Evolutionary conservation across 2,329 filamentous ascomycete genomes (phyloP).

Genomic region (Stemphylium beticola): DNA sequence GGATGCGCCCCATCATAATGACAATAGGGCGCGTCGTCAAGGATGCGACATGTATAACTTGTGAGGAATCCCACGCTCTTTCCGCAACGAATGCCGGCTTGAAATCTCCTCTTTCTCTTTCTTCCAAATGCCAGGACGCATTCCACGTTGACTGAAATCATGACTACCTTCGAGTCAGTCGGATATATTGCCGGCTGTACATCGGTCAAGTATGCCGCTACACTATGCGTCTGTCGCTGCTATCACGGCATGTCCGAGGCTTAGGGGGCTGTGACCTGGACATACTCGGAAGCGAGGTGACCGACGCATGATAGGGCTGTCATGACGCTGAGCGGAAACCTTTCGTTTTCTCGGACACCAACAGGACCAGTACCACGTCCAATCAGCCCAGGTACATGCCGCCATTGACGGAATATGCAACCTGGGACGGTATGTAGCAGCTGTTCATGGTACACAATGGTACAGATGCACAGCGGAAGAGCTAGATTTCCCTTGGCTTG

Average conservation of each 20-base stretch:
- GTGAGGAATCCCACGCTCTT: no score
- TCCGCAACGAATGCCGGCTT: no score
- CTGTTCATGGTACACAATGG: not conserved
- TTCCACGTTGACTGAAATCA: no score
- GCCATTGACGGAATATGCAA: not conserved
- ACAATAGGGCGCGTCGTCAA: no score
- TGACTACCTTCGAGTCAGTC: no score
- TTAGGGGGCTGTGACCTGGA: no score
- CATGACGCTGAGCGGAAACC: not conserved
- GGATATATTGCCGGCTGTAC: no score
- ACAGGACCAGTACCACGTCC: not conserved
- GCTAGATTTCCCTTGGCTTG: not conserved
- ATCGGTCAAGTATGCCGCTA: not conserved
- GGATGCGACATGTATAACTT: no score
- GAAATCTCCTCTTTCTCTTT: no score
- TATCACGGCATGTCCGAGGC: not conserved
- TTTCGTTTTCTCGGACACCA: not conserved
- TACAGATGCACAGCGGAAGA: not conserved
- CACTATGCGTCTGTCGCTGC: not conserved
- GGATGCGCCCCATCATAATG: no score
- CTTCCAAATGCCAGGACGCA: no score
- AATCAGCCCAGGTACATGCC: not conserved
- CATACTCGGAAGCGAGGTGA: not conserved
- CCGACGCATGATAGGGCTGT: not conserved
- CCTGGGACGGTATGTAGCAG: not conserved